These are phyloP conservation scores for Didymella pomorum DNA, from an alignment of 2,329 filamentous ascomycete species.

Conservation along the genomic window DNA sequence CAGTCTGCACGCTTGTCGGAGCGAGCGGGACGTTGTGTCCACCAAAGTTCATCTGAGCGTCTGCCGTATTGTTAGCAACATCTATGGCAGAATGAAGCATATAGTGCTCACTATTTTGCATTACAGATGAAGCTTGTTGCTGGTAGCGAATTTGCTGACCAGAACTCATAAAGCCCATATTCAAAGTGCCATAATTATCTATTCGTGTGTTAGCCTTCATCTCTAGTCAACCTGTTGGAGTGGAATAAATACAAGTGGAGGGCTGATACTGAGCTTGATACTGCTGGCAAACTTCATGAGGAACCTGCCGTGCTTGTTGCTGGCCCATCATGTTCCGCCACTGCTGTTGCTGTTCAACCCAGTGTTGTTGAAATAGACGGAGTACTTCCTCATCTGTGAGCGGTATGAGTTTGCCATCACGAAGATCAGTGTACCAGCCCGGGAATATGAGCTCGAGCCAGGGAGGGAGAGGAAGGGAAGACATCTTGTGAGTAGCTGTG, in stretches of 20 bases:
- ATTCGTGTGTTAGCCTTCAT: not conserved
- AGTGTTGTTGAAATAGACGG: not conserved
- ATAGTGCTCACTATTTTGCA: not conserved
- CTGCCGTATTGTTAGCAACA: not conserved
- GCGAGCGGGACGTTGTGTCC: too few species aligned
- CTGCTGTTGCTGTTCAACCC: not conserved
- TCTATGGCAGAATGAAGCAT: not conserved
- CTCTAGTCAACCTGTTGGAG: not conserved
- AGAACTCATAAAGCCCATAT: not conserved
- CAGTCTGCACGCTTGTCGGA: not conserved
- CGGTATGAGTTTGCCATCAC: not conserved
- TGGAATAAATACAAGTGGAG: not conserved
- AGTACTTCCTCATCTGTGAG: not conserved
- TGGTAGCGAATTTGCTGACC: not conserved
- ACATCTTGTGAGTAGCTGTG: not conserved
- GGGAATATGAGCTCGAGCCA: not conserved
- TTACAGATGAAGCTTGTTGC: not conserved
- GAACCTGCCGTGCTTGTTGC: not conserved
- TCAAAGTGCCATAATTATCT: not conserved
- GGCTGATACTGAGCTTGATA: not conserved
- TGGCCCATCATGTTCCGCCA: not conserved
- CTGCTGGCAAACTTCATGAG: not conserved
- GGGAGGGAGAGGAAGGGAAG: not conserved
- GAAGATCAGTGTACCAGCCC: not conserved
- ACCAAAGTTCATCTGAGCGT: not conserved